Conservation (phyloP, 2,329 filamentous ascomycete species). For the Penicillium freii region DNA sequence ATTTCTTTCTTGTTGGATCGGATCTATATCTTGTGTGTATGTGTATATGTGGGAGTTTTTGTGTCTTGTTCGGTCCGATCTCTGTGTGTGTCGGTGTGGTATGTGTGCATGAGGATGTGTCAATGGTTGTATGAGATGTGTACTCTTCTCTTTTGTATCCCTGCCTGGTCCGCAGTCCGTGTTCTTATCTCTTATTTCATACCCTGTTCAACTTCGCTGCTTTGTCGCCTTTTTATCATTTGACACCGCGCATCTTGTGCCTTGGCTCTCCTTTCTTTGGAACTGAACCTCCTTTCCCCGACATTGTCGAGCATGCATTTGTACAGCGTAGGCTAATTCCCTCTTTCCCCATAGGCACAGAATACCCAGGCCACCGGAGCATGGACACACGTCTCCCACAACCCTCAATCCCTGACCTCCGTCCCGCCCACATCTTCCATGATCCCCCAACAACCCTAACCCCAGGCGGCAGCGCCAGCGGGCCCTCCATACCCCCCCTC, state of each 20-base stretch:
- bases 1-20: slow-evolving; percentile 7
- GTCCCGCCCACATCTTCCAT: slow-evolving; percentile 71
- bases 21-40: slow-evolving; percentile 9
- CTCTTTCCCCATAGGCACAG: slow-evolving; percentile 37
- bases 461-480: slow-evolving; percentile 37
- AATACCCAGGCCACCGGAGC: slow-evolving; percentile 55
- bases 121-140: slow-evolving; percentile 16
- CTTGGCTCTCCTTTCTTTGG: slow-evolving; percentile 20
- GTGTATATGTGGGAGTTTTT: slow-evolving; percentile 20
- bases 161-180: slow-evolving; percentile 28
- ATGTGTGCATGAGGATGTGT: slow-evolving; percentile 17
- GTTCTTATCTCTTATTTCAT: slow-evolving; percentile 19
- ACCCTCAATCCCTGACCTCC: slow-evolving; percentile 60
- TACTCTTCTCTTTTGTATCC: slow-evolving; percentile 30
- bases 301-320: slow-evolving; percentile 18
- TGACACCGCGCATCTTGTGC: slow-evolving; percentile 19
- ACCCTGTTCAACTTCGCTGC: slow-evolving; percentile 24
- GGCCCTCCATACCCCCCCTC: slow-evolving; percentile 62
- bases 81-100: slow-evolving; percentile 4
- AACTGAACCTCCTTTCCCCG: slow-evolving; percentile 11
- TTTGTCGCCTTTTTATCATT: slow-evolving; percentile 21
- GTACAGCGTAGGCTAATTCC: slow-evolving; percentile 45
- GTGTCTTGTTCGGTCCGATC: not conserved
- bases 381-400: slow-evolving; percentile 55
- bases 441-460: slow-evolving; percentile 66